Conservation (phyloP, 371 early-diverging fungal genomes). For the Haplosporangium sp. region DNA sequence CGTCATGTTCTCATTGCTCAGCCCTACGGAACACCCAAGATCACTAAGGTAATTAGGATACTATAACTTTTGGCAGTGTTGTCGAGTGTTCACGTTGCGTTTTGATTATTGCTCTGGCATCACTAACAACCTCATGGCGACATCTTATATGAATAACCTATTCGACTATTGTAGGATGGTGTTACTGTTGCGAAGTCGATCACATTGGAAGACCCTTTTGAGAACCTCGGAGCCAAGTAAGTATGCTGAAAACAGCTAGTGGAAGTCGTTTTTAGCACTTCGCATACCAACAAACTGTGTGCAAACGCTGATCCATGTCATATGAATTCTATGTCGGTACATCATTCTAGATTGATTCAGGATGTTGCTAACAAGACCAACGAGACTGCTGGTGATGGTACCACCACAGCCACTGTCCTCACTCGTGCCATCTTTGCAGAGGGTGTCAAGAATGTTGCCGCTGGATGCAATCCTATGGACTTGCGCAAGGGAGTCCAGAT, state of each 20-base stretch:
- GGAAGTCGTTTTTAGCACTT: too few relatives aligned
- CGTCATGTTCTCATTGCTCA: slow-evolving; percentile 98
- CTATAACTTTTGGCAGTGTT: too few relatives aligned
- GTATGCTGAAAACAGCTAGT: neutral
- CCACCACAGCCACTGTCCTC: slow-evolving; percentile 98
- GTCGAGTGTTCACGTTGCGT: too few relatives aligned
- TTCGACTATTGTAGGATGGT: slow-evolving; percentile 76
- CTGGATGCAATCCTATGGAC: slow-evolving; percentile 98
- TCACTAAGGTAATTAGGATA: slow-evolving; percentile 81
- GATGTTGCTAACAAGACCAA: slow-evolving; percentile 99
- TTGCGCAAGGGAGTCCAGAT: slow-evolving; percentile 95
- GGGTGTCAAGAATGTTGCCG: slow-evolving; percentile 98
- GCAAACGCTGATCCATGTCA: too few relatives aligned
- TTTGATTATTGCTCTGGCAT: slow-evolving; percentile 1
- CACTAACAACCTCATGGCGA: neutral
- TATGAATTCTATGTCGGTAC: neutral
- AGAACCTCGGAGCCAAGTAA: slow-evolving; percentile 96
- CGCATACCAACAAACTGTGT: too few relatives aligned
- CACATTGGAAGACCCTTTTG: slow-evolving; percentile 94
- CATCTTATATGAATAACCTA: neutral
- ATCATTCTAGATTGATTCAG: slow-evolving; percentile 87
- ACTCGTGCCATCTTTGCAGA: slow-evolving; percentile 98
- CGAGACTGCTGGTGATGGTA: slow-evolving; percentile 98
- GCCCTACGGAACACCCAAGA: slow-evolving; percentile 97
- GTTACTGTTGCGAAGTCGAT: slow-evolving; percentile 98